Conservation (phyloP, 257 asterid genomes). For the Primulina eburnea region DNA sequence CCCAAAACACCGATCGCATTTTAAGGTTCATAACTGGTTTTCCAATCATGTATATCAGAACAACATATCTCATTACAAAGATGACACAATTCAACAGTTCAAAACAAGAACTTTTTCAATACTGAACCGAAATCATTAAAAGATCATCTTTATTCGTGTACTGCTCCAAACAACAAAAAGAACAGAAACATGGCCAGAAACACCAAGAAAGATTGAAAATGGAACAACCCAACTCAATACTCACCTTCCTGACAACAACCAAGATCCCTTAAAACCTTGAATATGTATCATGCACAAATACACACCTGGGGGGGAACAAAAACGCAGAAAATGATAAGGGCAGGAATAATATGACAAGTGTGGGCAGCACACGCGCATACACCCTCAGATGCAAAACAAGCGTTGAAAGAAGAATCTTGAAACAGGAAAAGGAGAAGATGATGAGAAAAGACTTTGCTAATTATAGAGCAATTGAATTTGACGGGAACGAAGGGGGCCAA, state of each 20-base stretch:
- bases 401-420: neutral
- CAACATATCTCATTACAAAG: neutral
- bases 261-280: slow-evolving; percentile 28
- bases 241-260: slow-evolving; percentile 32
- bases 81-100: neutral
- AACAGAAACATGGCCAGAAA: neutral
- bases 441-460: slow-evolving; percentile 24
- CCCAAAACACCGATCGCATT: neutral
- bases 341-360: neutral
- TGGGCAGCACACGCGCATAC: neutral
- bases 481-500: slow-evolving; percentile 29
- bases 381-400: neutral
- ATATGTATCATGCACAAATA: slow-evolving; percentile 17
- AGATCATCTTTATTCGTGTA: slow-evolving; percentile 14
- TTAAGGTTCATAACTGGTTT: neutral
- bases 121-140: neutral
- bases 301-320: neutral
- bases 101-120: neutral
- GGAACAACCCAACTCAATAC: slow-evolving; percentile 26
- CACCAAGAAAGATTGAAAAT: neutral
- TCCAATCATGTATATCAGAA: neutral
- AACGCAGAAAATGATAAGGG: neutral
- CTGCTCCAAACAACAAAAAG: slow-evolving; percentile 8
- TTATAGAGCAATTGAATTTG: slow-evolving; percentile 25
- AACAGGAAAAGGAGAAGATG: slow-evolving; percentile 15